Conservation (phyloP, 768 basidiomycete genomes). For the Imleria badia region DNA sequence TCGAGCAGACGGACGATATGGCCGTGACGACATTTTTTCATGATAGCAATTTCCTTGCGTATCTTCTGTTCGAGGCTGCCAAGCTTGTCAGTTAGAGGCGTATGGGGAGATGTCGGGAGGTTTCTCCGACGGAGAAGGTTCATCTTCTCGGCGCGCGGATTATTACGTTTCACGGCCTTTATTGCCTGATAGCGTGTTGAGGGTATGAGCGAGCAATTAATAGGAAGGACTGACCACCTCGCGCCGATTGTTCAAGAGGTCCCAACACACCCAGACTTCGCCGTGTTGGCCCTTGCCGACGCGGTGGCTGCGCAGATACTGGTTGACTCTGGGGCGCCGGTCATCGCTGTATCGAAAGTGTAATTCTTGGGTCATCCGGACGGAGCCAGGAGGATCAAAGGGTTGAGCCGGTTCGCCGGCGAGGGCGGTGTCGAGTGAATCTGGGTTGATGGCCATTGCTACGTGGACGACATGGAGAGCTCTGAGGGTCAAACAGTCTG, state of each 20-base stretch:
- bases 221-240: slow-evolving; percentile 40
- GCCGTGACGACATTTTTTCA: slow-evolving; percentile 93
- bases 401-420: slow-evolving; percentile 37
- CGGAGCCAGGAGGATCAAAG: slow-evolving; percentile 43
- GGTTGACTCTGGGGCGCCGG: slow-evolving; percentile 66
- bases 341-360: slow-evolving; percentile 41
- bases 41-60: slow-evolving; percentile 93
- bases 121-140: slow-evolving; percentile 50
- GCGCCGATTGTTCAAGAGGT: slow-evolving; percentile 48
- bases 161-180: slow-evolving; percentile 73
- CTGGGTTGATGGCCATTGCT: slow-evolving; percentile 25
- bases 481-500: slow-evolving; percentile 4
- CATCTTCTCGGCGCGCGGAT: slow-evolving; percentile 67
- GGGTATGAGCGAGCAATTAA: slow-evolving; percentile 7
- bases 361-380: slow-evolving; percentile 50
- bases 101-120: slow-evolving; percentile 42
- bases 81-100: slow-evolving; percentile 64
- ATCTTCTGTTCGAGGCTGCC: slow-evolving; percentile 81
- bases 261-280: slow-evolving; percentile 75
- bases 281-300: slow-evolving; percentile 92
- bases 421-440: slow-evolving; percentile 28
- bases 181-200: slow-evolving; percentile 54
- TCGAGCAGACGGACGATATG: slow-evolving; percentile 89
- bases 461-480: slow-evolving; percentile 29
- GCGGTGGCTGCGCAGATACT: slow-evolving; percentile 73